Evolutionary conservation across 352 stramenopile species (phyloP), one percentile per base, ranked within the genome.

Genomic region (Phytophthora sansomeana): DNA sequence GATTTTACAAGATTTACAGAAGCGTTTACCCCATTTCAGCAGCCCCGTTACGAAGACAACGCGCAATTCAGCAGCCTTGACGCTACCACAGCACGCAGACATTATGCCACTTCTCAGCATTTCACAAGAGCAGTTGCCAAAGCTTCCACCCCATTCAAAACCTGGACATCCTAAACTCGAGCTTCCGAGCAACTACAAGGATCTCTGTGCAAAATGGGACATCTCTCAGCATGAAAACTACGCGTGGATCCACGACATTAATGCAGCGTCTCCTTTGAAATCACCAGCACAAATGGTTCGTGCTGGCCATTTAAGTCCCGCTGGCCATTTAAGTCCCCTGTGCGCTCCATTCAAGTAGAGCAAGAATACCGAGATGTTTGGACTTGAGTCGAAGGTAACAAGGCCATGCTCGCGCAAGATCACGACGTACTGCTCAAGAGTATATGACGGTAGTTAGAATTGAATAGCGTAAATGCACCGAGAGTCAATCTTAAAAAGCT

Each of bases 21-120:
- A 53, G 14, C 51, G 39, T 6, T 44, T 68, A 26, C 62, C 62
- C 14, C 61, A 59, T 32, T 71, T 58, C 44, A 53, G 28, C 24
- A 61, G 44, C 9, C 29, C 41, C 4, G 9, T 35, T 10, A 42
- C 47, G 3, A 58, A 60, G 17, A 48, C 43, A 19, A 33, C 33
- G 9, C 36, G 36, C 6, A 17, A 42, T 21, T 21, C 36, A 42
- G 13, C 36, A 17, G 21, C 3, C 21, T 24, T 24, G 21, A 24
- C 21, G 21, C 21, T 24, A 24, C 21, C 21, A 24, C 21, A n/a
- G n/a, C n/a, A 24, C 3, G 21, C 21, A 24, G 21, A 3, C 3
- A 24, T 3, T 24, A 3, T 24, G 21, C 21, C 21, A 24, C 10
- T 11, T n/a, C 10, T 16, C 33, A 39, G 9, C 0, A 39, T 11